These are phyloP conservation scores for Cucumis melo DNA, from an alignment of 306 rosid genomes.

Conservation along the genomic window DNA sequence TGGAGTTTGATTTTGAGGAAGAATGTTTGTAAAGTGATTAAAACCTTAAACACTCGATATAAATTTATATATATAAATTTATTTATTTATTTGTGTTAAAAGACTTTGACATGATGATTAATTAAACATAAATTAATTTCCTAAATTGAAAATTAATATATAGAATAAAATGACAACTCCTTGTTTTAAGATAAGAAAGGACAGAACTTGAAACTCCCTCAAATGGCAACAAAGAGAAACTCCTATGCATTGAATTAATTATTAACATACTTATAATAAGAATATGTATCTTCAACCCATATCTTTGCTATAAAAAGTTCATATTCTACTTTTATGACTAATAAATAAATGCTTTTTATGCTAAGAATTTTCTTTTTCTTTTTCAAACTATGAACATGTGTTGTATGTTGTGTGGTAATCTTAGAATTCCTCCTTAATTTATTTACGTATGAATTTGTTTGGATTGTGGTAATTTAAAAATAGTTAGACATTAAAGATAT, in stretches of 20 bases:
- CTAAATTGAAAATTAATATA: not conserved
- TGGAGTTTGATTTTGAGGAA: not conserved
- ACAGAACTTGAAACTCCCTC: not conserved
- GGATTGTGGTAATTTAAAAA: no score
- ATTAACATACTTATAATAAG: not conserved
- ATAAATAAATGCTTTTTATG: not conserved
- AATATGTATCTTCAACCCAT: not conserved
- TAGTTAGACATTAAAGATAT: no score
- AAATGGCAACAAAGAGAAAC: not conserved
- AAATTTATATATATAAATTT: not conserved
- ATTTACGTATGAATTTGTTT: no score
- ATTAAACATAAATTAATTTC: not conserved
- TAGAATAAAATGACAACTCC: not conserved
- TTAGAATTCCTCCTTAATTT: no score
- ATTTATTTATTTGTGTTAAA: not conserved
- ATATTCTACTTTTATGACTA: not conserved
- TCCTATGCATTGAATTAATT: not conserved
- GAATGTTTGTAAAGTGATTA: not conserved
- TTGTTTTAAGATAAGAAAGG: not conserved
- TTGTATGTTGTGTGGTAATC: no score
- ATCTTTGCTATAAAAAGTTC: not conserved
- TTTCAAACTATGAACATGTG: no score
- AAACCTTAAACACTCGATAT: not conserved
- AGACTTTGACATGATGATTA: not conserved
- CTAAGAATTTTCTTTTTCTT: not conserved